Percentiles rank a stretch among this genome's conserved stretches.
phyloP scores from a whole-genome alignment of 2,329 filamentous ascomycete species.

The Cytospora piceae region DNA sequence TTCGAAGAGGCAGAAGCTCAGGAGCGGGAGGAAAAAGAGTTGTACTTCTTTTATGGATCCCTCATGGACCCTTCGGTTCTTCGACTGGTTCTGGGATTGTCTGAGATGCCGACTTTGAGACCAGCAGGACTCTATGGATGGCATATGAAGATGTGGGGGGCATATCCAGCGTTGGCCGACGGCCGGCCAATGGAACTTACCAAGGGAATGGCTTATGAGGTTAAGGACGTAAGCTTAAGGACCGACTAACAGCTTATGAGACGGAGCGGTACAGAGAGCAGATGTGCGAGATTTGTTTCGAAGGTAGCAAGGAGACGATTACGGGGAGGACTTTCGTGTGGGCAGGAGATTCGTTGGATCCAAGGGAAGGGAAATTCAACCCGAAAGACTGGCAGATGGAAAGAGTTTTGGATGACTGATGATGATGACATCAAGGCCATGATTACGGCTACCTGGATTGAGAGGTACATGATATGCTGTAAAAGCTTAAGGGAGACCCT shows the following conservation, averaged over 20 bases:
- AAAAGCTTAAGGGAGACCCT: no score
- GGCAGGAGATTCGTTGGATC: no score
- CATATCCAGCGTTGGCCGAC: constrained; percentile 2
- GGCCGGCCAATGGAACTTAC: neutral
- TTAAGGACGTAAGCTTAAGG: neutral
- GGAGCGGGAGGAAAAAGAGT: constrained; percentile 1
- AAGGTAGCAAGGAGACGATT: neutral
- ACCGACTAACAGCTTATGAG: neutral
- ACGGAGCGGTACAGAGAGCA: neutral
- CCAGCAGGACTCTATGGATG: constrained; percentile 8
- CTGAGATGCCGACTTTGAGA: neutral
- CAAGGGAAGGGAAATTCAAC: no score
- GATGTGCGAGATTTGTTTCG: neutral
- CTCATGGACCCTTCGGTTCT: neutral
- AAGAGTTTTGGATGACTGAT: no score
- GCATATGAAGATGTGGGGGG: constrained; percentile 10
- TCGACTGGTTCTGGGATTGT: neutral
- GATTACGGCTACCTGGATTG: no score
- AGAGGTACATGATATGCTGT: no score
- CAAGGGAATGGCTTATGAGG: constrained; percentile 10
- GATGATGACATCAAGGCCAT: no score
- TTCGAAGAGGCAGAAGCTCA: neutral
- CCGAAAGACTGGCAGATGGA: no score
- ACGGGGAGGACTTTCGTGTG: neutral
- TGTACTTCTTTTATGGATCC: constrained; percentile 15